Base-by-base conservation (phyloP, 1,284 basidiomycete genomes). In the Fistulinella staudtii region DNA sequence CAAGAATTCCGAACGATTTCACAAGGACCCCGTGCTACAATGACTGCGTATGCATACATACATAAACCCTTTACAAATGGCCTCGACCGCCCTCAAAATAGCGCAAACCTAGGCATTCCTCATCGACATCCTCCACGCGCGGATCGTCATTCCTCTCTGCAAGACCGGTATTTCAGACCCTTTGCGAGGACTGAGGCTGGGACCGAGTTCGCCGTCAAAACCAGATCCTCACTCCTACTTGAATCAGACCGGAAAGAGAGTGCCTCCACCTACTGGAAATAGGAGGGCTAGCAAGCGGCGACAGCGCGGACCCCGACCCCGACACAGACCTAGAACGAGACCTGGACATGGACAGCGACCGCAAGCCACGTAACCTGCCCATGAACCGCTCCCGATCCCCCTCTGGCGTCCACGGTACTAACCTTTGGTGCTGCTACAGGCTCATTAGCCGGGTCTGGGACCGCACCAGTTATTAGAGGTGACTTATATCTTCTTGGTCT, bases 381-480 rank as follows among this genome's bases (percentile, higher is more conserved):
- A 58, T 15, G 9, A 60, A 36, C 2, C 49, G 42, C 14, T 49
- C 55, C n/a, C 5, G 13, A 10, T 15, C 14, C 3, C 5, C 0
- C 5, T 17, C 22, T 15, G 4, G 33, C 22, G 5, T 27, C 23
- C 17, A 25, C 18, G 13, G 35, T 29, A 21, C 18, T 2, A 36
- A 3, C 8, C 0, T 41, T 5, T 8, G n/a, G 24, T 6, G 5
- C 24, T 25, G 4, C 18, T 18, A 18, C 18, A 77, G 74, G 69
- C 70, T 55, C 60, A 15, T 57, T 76, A 15, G 50, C 73, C n/a
- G 74, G 75, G 11, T 65, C 73, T 10, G 68, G 72, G 0, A 50
- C 75, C 18, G 72, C 74, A 3, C 73, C 76, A 0, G 53, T 71
- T 4, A 52, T 64, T 0, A 74, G 73, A 58, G 75, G 72, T 73